Conservation (phyloP, 2,329 filamentous ascomycete species). For the Hortaea sp. region DNA sequence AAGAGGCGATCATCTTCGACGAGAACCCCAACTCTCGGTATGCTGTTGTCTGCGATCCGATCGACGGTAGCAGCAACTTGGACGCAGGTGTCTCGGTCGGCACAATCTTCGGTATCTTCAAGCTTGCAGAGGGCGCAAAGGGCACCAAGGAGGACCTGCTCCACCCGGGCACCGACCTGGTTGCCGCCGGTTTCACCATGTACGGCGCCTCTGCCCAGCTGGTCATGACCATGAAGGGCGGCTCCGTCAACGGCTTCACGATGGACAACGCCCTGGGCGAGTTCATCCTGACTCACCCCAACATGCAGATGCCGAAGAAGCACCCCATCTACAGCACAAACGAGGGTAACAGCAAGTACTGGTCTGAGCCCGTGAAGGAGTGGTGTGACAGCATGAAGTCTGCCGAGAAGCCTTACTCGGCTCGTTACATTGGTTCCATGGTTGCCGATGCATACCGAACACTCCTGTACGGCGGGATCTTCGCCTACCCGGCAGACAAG, state of each 20-base stretch:
- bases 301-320: conserved; percentile 77
- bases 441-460: conserved; percentile 97
- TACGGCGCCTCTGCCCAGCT: conserved; percentile 95
- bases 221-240: conserved; percentile 92
- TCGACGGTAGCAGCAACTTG: conserved; percentile 94
- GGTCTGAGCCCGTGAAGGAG: conserved; percentile 74
- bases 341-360: conserved; percentile 96
- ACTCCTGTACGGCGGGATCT: conserved; percentile 88
- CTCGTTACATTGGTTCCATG: conserved; percentile 96
- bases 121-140: conserved; percentile 65
- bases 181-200: conserved; percentile 98
- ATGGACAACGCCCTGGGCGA: conserved; percentile 93
- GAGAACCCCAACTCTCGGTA: conserved; percentile 68
- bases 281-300: conserved; percentile 94
- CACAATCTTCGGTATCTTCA: conserved; percentile 93
- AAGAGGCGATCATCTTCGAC: conserved; percentile 79
- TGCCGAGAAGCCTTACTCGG: conserved; percentile 71
- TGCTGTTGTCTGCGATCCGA: conserved; percentile 93
- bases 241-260: conserved; percentile 92
- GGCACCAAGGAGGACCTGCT: conserved; percentile 79
- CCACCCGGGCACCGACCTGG: conserved; percentile 78
- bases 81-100: conserved; percentile 96
- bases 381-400: conserved; percentile 88
- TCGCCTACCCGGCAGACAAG: conserved; percentile 94
- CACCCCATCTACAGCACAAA: conserved; percentile 95